Percentiles rank a stretch among this genome's conserved stretches.
Conservation (phyloP, 805 yeast genomes). For the Cyberlindnera xishuangbannaensis region DNA sequence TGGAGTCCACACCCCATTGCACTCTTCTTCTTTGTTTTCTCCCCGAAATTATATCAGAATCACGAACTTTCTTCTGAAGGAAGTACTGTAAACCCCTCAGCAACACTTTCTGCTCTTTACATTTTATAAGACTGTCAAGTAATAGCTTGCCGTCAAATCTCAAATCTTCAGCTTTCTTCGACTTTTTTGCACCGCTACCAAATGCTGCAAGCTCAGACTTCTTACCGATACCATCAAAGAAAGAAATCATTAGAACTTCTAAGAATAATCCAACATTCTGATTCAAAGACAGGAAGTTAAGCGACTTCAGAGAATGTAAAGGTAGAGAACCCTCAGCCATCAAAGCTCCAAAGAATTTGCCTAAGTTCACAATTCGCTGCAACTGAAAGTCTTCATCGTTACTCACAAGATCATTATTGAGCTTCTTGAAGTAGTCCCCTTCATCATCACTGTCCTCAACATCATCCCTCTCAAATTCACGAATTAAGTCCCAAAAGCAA, state of each 20-base stretch:
- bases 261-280: constrained; percentile 60
- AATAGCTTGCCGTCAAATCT: constrained; percentile 43
- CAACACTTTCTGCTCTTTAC: constrained; percentile 52
- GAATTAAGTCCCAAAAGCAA: constrained; percentile 79
- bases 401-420: constrained; percentile 28
- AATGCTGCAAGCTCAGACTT: constrained; percentile 40
- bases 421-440: constrained; percentile 25
- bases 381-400: constrained; percentile 50
- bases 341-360: constrained; percentile 73
- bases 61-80: constrained; percentile 39
- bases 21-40: constrained; percentile 51
- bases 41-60: constrained; percentile 45
- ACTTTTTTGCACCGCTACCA: constrained; percentile 27
- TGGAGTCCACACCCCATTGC: constrained; percentile 58
- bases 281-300: constrained; percentile 62
- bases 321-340: constrained; percentile 71
- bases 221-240: constrained; percentile 60
- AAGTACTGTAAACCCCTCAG: constrained; percentile 65
- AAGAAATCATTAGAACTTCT: constrained; percentile 65
- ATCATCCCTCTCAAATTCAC: constrained; percentile 56
- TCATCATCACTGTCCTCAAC: constrained; percentile 29
- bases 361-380: constrained; percentile 61
- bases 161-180: constrained; percentile 29
- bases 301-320: constrained; percentile 63
- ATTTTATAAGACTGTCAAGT: constrained; percentile 45